Evolutionary conservation across 2,329 filamentous ascomycete species (phyloP).

Genomic region (Ceratocystis huliohia): DNA sequence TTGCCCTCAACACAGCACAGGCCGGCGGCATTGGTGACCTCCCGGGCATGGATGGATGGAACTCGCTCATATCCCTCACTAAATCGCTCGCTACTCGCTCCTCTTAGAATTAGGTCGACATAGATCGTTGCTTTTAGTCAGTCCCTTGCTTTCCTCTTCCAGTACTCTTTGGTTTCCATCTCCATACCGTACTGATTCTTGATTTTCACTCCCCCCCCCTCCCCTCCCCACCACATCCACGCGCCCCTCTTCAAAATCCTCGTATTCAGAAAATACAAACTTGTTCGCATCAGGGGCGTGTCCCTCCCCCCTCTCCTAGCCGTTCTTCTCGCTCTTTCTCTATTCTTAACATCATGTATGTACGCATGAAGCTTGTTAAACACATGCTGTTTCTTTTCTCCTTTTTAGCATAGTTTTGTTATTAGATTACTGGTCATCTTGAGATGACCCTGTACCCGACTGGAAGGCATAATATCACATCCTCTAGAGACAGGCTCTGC

Average conservation of each 20-base stretch:
- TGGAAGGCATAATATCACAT: not conserved
- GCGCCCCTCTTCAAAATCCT: slow-evolving; percentile 10
- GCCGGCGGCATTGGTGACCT: not conserved
- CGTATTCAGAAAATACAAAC: slow-evolving; percentile 14
- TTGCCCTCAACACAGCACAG: not conserved
- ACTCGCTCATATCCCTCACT: not conserved
- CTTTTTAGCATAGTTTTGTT: not conserved
- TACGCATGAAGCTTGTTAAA: not conserved
- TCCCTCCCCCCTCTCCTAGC: not conserved
- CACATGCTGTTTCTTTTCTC: not conserved
- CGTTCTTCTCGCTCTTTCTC: not conserved
- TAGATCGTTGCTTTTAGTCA: not conserved
- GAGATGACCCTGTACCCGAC: not conserved
- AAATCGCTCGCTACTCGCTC: not conserved
- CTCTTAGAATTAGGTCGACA: not conserved
- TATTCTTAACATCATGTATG: not conserved
- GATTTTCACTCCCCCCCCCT: not conserved
- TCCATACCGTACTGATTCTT: slow-evolving; percentile 1
- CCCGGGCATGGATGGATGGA: not conserved
- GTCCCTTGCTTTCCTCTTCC: not conserved
- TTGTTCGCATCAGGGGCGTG: slow-evolving; percentile 11
- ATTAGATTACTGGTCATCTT: not conserved
- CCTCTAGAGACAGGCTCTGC: not conserved
- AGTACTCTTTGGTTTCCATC: not conserved
- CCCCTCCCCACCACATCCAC: not conserved